Conservation (phyloP, 257 asterid species). For the Penstemon eatonii region DNA sequence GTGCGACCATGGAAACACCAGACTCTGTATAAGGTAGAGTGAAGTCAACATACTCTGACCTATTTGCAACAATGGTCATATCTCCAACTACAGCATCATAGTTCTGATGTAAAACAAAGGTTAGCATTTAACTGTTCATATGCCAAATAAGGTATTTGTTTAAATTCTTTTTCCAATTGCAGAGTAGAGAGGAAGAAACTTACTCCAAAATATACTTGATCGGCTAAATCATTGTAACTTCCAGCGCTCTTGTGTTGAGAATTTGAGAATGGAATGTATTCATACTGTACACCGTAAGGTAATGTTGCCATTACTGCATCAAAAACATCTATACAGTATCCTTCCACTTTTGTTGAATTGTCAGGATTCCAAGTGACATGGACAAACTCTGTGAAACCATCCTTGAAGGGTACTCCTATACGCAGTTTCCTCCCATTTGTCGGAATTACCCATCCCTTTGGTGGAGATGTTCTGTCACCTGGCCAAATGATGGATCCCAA, state of each 20-base stretch:
- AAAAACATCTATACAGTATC: slow-evolving; percentile 23
- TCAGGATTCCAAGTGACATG: slow-evolving; percentile 12
- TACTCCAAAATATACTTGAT: slow-evolving; percentile 23
- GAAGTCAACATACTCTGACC: slow-evolving; percentile 18
- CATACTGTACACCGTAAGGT: slow-evolving; percentile 2
- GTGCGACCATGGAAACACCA: neutral
- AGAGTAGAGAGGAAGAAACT: neutral
- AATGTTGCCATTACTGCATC: slow-evolving; percentile 16
- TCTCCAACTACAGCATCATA: slow-evolving; percentile 24
- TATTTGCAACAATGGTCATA: slow-evolving; percentile 21
- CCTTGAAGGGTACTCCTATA: slow-evolving; percentile 11
- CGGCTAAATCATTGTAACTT: neutral
- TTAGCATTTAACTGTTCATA: no score
- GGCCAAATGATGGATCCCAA: slow-evolving; percentile 26
- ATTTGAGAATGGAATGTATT: slow-evolving; percentile 2
- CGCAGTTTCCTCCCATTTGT: slow-evolving; percentile 20
- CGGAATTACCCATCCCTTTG: slow-evolving; percentile 28
- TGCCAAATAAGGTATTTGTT: no score
- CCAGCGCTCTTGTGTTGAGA: neutral
- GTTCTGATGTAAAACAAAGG: neutral
- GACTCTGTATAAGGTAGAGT: neutral
- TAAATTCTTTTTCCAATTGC: no score
- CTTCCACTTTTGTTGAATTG: slow-evolving; percentile 17
- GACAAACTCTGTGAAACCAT: slow-evolving; percentile 22
- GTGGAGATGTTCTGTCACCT: slow-evolving; percentile 10